phyloP scores from a whole-genome alignment of 306 rosid species.

The Argentina anserina region DNA sequence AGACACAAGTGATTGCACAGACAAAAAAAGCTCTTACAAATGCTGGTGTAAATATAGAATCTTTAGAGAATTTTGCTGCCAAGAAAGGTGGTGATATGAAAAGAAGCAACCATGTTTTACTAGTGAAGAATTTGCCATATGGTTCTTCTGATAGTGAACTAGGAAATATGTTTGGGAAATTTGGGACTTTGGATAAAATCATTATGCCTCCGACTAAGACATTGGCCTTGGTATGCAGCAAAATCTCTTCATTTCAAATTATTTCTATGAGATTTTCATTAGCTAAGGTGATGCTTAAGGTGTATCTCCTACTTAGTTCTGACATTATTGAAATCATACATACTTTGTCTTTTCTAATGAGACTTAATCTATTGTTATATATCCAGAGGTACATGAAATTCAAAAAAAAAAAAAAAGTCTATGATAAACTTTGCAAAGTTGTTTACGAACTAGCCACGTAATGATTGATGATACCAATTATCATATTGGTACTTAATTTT shows the following conservation, averaged over 20 bases:
- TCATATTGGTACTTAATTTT: slow-evolving; percentile 15
- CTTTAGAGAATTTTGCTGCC: slow-evolving; percentile 63
- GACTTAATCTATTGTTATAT: background rate
- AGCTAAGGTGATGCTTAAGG: background rate
- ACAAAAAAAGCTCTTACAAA: slow-evolving; percentile 73
- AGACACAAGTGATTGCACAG: slow-evolving; percentile 83
- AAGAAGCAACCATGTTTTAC: slow-evolving; percentile 84
- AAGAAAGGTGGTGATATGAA: slow-evolving; percentile 59
- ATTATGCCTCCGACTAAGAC: slow-evolving; percentile 83
- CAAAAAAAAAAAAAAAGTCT: background rate
- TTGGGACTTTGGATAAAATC: slow-evolving; percentile 84
- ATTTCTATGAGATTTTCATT: slow-evolving; percentile 12
- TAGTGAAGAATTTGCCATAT: slow-evolving; percentile 91
- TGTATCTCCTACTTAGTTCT: background rate
- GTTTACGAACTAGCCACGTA: background rate
- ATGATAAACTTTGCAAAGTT: background rate
- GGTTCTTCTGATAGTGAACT: slow-evolving; percentile 84
- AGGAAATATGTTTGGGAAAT: slow-evolving; percentile 70
- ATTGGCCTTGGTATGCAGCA: slow-evolving; percentile 71
- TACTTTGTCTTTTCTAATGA: background rate
- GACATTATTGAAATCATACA: background rate
- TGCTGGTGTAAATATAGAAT: slow-evolving; percentile 79
- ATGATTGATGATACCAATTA: background rate
- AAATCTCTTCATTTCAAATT: background rate
- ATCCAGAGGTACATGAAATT: background rate